Evolutionary conservation across 768 basidiomycete genomes (phyloP), one percentile per base, ranked within the genome.

Genomic region (Mycena albidolilacea): DNA sequence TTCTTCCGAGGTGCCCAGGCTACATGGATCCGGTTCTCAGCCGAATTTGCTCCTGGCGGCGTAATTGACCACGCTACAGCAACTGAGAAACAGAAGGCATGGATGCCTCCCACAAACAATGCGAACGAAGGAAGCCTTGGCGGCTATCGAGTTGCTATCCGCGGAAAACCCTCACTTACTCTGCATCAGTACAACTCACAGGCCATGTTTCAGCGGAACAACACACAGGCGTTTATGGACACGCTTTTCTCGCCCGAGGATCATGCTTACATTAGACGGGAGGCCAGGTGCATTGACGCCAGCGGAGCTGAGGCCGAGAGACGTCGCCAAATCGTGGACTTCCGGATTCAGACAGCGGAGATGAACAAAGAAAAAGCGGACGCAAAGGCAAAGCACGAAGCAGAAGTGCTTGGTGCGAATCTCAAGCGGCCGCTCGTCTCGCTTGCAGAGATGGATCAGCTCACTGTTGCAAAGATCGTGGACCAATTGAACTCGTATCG

Each of bases 1-100:
- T 71, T 67, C 41, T 64, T 72, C 14, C 64, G 58, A 11, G 69
- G 79, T 23, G 73, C 78, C 5, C 30, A 60, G 7, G 70, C 62
- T 0, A 80, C 77, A 1, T 80, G 81, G 80, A 69, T 50, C 4
- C 72, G 76, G 10, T 43, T 43, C 12, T 43, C 41, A 9, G 41
- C 41, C 10, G 41, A 43, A 12, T 43, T 43, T 12, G 76, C 75
- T 19, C 75, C 78, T 8, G 79, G 79, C 35, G 81, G 83, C 3
- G 2, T 75, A 0, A 80, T 84, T 73, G 80, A 80, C 64, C 12
- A 55, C n/a, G 58, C 69, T 12, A 74, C 76, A 0, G 48, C 66
- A 5, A 75, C 76, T n/a, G 79, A 82, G 60, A 54, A 52, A 7
- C 61, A 73, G 5, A 9, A 10, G 41, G 41, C 41, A 43, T 43